A percentile compares a stretch with the other conserved stretches of the same genome.
Evolutionary conservation across 2,329 filamentous ascomycete species (phyloP).

Genomic region (Scortechinia acanthostroma): DNA sequence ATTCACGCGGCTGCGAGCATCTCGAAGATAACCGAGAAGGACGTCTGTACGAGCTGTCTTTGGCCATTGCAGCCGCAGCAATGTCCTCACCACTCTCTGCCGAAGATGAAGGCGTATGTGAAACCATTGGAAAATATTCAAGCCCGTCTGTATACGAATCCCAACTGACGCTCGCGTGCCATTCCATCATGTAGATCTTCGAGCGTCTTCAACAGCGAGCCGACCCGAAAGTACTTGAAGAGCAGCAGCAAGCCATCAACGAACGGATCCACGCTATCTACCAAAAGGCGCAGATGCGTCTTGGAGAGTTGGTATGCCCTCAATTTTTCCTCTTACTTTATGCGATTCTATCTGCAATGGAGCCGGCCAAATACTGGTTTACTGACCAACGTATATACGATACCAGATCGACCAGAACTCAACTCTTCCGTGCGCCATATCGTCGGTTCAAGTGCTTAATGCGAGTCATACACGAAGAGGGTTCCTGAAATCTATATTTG

Average conservation of each 20-base stretch:
- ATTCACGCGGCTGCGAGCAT: too few relatives aligned
- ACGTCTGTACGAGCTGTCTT: not conserved
- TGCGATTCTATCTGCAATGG: conserved; percentile 1
- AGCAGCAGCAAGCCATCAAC: conserved; percentile 51
- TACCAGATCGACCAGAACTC: conserved; percentile 71
- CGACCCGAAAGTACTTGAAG: conserved; percentile 49
- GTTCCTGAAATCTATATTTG: conserved; percentile 77
- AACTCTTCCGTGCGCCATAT: conserved; percentile 80
- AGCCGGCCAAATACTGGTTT: conserved; percentile 3
- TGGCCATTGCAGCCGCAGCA: conserved; percentile 1
- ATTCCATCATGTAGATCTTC: conserved; percentile 39
- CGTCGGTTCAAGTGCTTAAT: conserved; percentile 76
- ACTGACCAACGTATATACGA: conserved; percentile 7
- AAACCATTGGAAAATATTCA: conserved; percentile 7
- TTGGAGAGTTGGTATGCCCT: not conserved
- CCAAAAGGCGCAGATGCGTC: not conserved
- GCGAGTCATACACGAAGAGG: conserved; percentile 74
- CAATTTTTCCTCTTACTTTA: not conserved
- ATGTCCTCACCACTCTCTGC: not conserved
- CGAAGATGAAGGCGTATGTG: conserved; percentile 7
- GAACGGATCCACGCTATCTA: conserved; percentile 37
- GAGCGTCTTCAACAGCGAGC: conserved; percentile 47
- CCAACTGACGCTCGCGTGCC: conserved; percentile 5
- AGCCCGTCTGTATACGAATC: conserved; percentile 7
- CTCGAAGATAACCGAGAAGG: not conserved